Evolutionary conservation across 768 basidiomycete genomes (phyloP), one percentile per base, ranked within the genome.

Genomic region (Termitomyces sp.): DNA sequence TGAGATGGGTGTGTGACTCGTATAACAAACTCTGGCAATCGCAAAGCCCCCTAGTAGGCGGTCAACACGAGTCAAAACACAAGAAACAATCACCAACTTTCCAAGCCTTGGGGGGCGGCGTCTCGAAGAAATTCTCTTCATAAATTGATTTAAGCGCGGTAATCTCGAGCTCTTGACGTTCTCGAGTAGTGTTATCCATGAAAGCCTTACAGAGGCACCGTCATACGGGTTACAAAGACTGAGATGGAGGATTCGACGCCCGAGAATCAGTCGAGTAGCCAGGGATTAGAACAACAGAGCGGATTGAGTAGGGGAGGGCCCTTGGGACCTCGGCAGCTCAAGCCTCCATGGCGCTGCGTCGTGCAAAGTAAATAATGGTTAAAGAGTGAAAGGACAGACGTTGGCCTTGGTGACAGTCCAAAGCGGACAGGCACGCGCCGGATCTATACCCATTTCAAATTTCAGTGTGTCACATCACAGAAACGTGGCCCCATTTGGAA

Each of bases 71-170:
- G 22, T 30, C 33, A 36, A 50, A 56, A 31, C 37, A 36, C 41
- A 30, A 9, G 16, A 34, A 57, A 42, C 47, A 54, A 31, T 49
- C 9, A 70, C 73, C 12, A 41, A 89, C 91, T 81, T 91, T 93
- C 91, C 92, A 94, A 53, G 83, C 91, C 67, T 84, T 91, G 34
- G 88, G 87, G 16, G 89, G 85, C 22, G 86, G 87, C 56, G 80
- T 81, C 66, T 88, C 82, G 27, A 85, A 78, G 67, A 91, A 93
- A 67, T 93, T 86, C 61, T 88, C 82, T 64, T 79, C 87, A 74
- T 89, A 93, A 61, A 93, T 94, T 60, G 90, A 87, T 69, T 84
- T 82, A 61, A 93, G 78, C 33, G 85, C 89, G 51, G 86, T 88
- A 61, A 93, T 88, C 78, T 94, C 91, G 64, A 74, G 66, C 57